Evolutionary conservation across 768 basidiomycete species (phyloP).

Genomic region (Multifurca ochricompacta): DNA sequence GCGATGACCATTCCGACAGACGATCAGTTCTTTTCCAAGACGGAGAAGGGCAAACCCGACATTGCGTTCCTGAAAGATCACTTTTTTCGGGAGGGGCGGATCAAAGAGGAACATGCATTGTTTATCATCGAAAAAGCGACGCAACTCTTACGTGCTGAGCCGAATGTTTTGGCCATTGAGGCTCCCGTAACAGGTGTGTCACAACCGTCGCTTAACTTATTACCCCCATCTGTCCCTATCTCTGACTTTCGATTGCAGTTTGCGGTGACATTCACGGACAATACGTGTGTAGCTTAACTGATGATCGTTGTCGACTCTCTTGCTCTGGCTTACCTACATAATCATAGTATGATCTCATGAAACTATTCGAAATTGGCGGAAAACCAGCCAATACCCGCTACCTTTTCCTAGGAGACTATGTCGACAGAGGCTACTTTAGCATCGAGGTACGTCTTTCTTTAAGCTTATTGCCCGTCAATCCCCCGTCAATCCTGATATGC

Average conservation of each 20-base stretch:
- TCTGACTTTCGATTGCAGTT: slow-evolving; percentile 21
- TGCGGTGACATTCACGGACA: slow-evolving; percentile 99
- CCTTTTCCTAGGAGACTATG: slow-evolving; percentile 69
- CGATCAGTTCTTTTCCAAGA: slow-evolving; percentile 83
- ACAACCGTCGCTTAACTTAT: neutral
- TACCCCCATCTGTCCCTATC: slow-evolving; percentile 16
- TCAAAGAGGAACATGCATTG: slow-evolving; percentile 92
- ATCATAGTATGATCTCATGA: slow-evolving; percentile 66
- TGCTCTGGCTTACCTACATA: neutral
- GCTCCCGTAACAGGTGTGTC: slow-evolving; percentile 95
- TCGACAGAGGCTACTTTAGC: slow-evolving; percentile 70
- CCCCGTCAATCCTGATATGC: slow-evolving; percentile 11
- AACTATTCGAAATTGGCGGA: slow-evolving; percentile 72
- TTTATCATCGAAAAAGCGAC: slow-evolving; percentile 86
- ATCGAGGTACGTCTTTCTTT: slow-evolving; percentile 43
- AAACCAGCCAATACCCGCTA: slow-evolving; percentile 68
- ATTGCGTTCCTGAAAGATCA: slow-evolving; percentile 97
- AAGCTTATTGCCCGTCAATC: neutral
- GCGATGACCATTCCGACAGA: slow-evolving; percentile 88
- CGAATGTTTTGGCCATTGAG: slow-evolving; percentile 89
- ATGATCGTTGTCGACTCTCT: neutral
- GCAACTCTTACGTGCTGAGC: slow-evolving; percentile 72
- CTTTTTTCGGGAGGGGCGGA: slow-evolving; percentile 90
- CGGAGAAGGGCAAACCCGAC: slow-evolving; percentile 87
- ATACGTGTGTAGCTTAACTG: slow-evolving; percentile 62